These are phyloP conservation scores for Kwoniella pini DNA, from an alignment of 768 basidiomycete species.

Conservation along the genomic window DNA sequence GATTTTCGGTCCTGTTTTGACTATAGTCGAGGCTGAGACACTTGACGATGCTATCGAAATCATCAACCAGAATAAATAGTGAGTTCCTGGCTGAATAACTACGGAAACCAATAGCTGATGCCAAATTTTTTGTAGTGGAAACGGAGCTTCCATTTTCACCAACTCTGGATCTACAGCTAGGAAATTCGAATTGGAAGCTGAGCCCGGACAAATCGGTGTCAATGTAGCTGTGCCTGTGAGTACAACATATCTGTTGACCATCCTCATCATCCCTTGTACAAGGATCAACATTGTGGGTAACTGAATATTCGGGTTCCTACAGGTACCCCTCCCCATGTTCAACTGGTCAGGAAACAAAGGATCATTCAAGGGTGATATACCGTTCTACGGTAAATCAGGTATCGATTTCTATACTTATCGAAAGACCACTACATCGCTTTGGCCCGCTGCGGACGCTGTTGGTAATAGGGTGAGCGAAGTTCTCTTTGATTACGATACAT, in stretches of 20 bases:
- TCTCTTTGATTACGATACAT: not conserved
- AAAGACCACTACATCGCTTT: slow-evolving; percentile 93
- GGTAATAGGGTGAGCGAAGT: slow-evolving; percentile 42
- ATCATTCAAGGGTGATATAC: slow-evolving; percentile 72
- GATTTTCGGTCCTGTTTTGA: slow-evolving; percentile 89
- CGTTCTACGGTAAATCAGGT: slow-evolving; percentile 88
- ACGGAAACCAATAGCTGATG: too few relatives aligned
- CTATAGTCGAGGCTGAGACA: slow-evolving; percentile 67
- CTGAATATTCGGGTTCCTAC: slow-evolving; percentile 59
- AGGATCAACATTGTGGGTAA: not conserved
- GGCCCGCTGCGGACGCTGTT: slow-evolving; percentile 70
- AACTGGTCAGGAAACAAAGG: slow-evolving; percentile 93
- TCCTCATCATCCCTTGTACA: not conserved
- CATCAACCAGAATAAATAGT: slow-evolving; percentile 83
- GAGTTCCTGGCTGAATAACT: slow-evolving; percentile 15
- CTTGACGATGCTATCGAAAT: slow-evolving; percentile 85
- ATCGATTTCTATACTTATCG: slow-evolving; percentile 96
- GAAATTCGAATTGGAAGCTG: slow-evolving; percentile 82
- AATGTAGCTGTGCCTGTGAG: slow-evolving; percentile 66
- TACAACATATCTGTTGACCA: not conserved
- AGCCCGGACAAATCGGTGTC: slow-evolving; percentile 87
- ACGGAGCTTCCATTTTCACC: slow-evolving; percentile 94
- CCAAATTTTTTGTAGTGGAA: slow-evolving; percentile 58
- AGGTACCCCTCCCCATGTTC: slow-evolving; percentile 90
- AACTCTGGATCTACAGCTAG: slow-evolving; percentile 93